Evolutionary conservation across 108 stramenopile genomes (phyloP), one percentile per base, ranked within the genome.

Genomic region (Cyclostephanos tholiformis): DNA sequence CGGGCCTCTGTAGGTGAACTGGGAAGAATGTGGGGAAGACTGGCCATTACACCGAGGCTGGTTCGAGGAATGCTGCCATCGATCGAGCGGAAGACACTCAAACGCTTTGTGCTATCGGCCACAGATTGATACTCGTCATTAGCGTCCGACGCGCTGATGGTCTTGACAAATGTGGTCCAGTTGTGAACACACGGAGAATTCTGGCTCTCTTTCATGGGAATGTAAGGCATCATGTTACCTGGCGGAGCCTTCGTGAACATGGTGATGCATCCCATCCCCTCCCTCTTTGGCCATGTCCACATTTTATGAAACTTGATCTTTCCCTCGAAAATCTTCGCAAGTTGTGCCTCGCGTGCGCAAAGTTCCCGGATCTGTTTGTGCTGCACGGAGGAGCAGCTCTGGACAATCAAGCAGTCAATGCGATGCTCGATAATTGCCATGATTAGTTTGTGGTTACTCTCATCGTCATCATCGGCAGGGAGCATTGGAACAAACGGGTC

Each of bases 401-500:
- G 30, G 1, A 60, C 14, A 36, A 60, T 60, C 13, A 60, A 38
- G 32, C 30, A 60, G 30, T 36, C 35, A 16, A 60, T 60, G 59
- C 59, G 59, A 38, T 60, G 32, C 30, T 60, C 59, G 53, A 55
- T 26, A 26, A 55, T 27, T 19, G 23, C 53, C 53, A 55, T 55
- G 23, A 55, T 55, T 2, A 55, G 26, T 10, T 55, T 27, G 23
- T 26, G 53, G 53, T 19, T 19, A 50, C 26, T 55, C 0, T 68
- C 66, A 10, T 22, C 41, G 22, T 56, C 43, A 25, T 72, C 66
- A 41, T 79, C 71, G 20, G 71, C 77, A 12, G 78, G 78, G n/a
- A 79, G 52, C 78, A 79, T 79, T 35, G 50, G 65, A 19, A 79
- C 78, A 41, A 79, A 79, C 0, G 78, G 78, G 6, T 72, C 67